Evolutionary conservation across 352 stramenopile species (phyloP), one percentile per base, ranked within the genome.

Genomic region (Stramenopiles sp.): DNA sequence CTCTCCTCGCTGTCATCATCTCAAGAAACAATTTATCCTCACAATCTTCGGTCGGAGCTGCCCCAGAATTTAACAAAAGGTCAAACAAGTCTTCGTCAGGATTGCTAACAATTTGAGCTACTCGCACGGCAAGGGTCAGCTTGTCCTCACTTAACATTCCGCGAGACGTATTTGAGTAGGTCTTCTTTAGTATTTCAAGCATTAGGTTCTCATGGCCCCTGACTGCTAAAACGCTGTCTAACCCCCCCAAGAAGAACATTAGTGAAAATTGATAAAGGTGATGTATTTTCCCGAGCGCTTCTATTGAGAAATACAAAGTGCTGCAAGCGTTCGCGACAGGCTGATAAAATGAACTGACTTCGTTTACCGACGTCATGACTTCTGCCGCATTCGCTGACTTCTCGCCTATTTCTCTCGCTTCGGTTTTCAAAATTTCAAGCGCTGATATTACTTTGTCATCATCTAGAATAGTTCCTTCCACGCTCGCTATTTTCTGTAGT

Each of bases 201-300:
- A 12, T 53, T 53, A 53, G 43, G 25, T 53, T 53, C 12, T 53
- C 25, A 18, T 12, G 12, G 43, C 25, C 25, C 43, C 25, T 25
- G 43, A 18, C 25, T 53, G 12, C 25, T 4, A 98, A 83, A 31
- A 99, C 92, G 77, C 88, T 87, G 3, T 91, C 86, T 31, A 99
- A 81, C 34, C 98, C 85, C n/a, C 85, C 85, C 53, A 98, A 87
- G 81, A 98, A 99, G 73, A 97, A 97, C n/a, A 87, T 84, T 0
- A 98, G 83, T 76, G 90, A 98, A 80, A 96, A 99, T 80, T 98
- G 94, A 82, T 99, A 99, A 49, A 99, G 81, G 77, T 97, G 98
- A 82, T 96, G 92, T 31, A 99, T 86, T n/a, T 93, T 89, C 36
- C 87, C 89, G 49, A 99, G 85, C 32, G 85, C 90, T 63, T 96